Base-by-base conservation (phyloP, 2,329 filamentous ascomycete species). In the Verticillium isaacii region DNA sequence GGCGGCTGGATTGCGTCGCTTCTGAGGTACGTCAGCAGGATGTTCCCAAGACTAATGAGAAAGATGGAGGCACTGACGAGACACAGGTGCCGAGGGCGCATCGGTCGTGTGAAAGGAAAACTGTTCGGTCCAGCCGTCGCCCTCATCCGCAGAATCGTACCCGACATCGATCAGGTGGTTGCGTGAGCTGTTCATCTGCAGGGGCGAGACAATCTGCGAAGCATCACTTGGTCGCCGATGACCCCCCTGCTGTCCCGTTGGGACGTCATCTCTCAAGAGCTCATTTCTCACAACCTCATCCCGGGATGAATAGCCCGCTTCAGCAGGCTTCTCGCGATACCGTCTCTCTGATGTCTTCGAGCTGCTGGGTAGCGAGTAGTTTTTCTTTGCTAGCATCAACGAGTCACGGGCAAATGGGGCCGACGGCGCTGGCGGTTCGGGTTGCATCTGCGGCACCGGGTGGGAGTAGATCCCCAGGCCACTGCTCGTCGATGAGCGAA, bases 371-470 rank as follows among this genome's bases (percentile, higher is more conserved):
- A 65, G 50, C 25, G 64, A 65, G 23, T 66, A 66, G n/a, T 65
- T 65, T 17, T 63, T 61, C 37, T 67, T 69, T 5, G 66, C 65
- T 11, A 68, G 59, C 29, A 66, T 55, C n/a, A 68, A 63, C 1
- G 68, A 67, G 25, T 70, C 70, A 1, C 68, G 66, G 4, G 64
- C 62, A 8, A 62, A 50, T 56, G 58, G 62, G 2, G 66, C 45
- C 2, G 65, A 65, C 25, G 59, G 60, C 2, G 58, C 29, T 7
- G 62, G 37, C 3, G 62, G 59, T 7, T 50, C 56, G 14, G 62
- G 58, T 17, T 63, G 55, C 4, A 60, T 63, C 25, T 60, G 63
- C 1, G 64, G 62, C 11, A 19, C 45, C n/a, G 12, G 32, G 11
- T 45, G 62, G 14, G 56, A 59, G 36, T 61, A 63, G 15, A 63